Percentiles rank a stretch among this genome's conserved stretches.
These are phyloP conservation scores for Annulohypoxylon maeteangense DNA, from an alignment of 495 filamentous ascomycete genomes.

Conservation along the genomic window DNA sequence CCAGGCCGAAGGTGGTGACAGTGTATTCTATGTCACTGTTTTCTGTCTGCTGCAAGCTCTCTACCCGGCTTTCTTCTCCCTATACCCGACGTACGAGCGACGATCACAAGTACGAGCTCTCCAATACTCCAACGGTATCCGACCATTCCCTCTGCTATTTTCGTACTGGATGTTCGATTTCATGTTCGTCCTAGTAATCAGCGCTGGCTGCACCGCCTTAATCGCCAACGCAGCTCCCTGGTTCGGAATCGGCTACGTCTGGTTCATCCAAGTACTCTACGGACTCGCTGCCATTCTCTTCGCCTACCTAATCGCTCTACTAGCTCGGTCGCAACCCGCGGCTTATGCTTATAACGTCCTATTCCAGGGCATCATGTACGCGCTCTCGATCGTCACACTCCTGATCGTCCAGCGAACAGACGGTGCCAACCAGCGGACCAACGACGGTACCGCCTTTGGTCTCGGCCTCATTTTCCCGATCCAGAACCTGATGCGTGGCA, in stretches of 20 bases:
- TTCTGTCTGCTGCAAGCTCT: slow-evolving; percentile 72
- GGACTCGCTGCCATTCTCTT: slow-evolving; percentile 75
- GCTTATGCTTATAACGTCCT: slow-evolving; percentile 75
- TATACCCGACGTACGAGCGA: slow-evolving; percentile 78
- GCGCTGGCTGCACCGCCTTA: slow-evolving; percentile 68
- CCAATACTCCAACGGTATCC: slow-evolving; percentile 77
- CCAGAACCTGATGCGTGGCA: slow-evolving; percentile 41
- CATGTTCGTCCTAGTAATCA: slow-evolving; percentile 66
- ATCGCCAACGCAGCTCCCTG: slow-evolving; percentile 69
- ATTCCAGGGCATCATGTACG: slow-evolving; percentile 69
- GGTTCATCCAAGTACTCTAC: slow-evolving; percentile 78
- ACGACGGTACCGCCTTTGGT: slow-evolving; percentile 68
- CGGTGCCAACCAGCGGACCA: slow-evolving; percentile 69
- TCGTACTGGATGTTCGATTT: slow-evolving; percentile 78
- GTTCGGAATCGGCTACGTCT: slow-evolving; percentile 80
- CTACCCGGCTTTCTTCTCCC: slow-evolving; percentile 76
- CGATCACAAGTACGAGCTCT: slow-evolving; percentile 72
- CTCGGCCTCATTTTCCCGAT: slow-evolving; percentile 72
- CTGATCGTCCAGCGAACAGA: slow-evolving; percentile 65
- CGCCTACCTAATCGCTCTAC: slow-evolving; percentile 78
- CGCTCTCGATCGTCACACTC: slow-evolving; percentile 71
- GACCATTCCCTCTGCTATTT: slow-evolving; percentile 68
- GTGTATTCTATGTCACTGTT: slow-evolving; percentile 65
- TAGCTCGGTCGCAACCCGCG: slow-evolving; percentile 72
- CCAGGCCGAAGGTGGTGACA: slow-evolving; percentile 61